Conservation (phyloP, 192 early-diverging fungal species). For the Umbelopsis isabellina region DNA sequence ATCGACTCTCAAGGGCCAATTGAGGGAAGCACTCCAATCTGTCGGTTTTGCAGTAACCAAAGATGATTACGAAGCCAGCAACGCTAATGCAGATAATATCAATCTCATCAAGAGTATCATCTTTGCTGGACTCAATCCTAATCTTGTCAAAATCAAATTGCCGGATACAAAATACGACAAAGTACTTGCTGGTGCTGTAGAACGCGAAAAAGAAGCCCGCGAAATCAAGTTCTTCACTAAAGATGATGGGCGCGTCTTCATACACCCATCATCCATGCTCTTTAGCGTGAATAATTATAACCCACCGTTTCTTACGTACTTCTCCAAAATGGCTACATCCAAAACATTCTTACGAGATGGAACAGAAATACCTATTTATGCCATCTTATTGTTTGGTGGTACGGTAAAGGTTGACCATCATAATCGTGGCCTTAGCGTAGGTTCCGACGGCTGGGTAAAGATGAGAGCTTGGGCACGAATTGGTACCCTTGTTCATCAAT, state of each 20-base stretch:
- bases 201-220: constrained; percentile 67
- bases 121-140: constrained; percentile 86
- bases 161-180: constrained; percentile 78
- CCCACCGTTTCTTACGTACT: constrained; percentile 72
- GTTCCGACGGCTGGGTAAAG: constrained; percentile 56
- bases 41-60: constrained; percentile 60
- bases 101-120: constrained; percentile 74
- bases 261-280: constrained; percentile 83
- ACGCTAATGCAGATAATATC: constrained; percentile 59
- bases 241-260: constrained; percentile 72
- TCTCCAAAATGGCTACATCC: constrained; percentile 64
- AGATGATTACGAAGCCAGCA: constrained; percentile 41
- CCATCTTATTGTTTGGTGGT: constrained; percentile 84
- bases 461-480: constrained; percentile 76
- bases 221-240: constrained; percentile 75
- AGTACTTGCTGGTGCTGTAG: constrained; percentile 71
- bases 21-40: constrained; percentile 58
- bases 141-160: constrained; percentile 69
- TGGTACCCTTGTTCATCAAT: constrained; percentile 75
- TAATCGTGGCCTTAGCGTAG: constrained; percentile 64
- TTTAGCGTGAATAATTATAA: constrained; percentile 64
- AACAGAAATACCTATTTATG: constrained; percentile 64
- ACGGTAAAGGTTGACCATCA: constrained; percentile 71
- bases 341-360: constrained; percentile 72
- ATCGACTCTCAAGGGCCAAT: constrained; percentile 55